A percentile compares a stretch with the other conserved stretches of the same genome.
phyloP scores from a whole-genome alignment of 2,329 filamentous ascomycete species.

The Cyphellophora europaea region DNA sequence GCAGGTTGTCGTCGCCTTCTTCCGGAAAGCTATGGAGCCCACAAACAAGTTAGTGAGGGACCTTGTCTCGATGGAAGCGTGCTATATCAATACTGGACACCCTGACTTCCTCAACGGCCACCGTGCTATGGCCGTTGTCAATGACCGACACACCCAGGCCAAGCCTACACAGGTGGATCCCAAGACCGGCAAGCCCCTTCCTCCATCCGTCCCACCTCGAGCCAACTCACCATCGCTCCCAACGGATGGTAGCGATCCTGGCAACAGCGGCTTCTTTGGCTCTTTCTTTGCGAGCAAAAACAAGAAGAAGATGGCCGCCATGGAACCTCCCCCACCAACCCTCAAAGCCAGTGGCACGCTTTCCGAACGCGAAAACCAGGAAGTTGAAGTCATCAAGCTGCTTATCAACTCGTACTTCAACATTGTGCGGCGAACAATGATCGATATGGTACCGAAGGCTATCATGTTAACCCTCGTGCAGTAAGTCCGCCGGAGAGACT shows the following conservation, averaged over 20 bases:
- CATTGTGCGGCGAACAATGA: constrained; percentile 97
- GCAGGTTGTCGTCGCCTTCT: constrained; percentile 81
- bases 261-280: constrained; percentile 82
- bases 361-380: constrained; percentile 86
- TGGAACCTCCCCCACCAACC: constrained; percentile 88
- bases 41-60: constrained; percentile 95
- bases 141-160: constrained; percentile 71
- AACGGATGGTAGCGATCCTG: constrained; percentile 37
- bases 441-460: constrained; percentile 98
- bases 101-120: constrained; percentile 97
- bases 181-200: constrained; percentile 93
- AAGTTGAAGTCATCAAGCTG: constrained; percentile 98
- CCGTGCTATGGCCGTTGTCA: constrained; percentile 94
- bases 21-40: constrained; percentile 97
- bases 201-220: constrained; percentile 56
- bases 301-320: constrained; percentile 99
- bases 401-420: constrained; percentile 96
- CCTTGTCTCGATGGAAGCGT: constrained; percentile 88
- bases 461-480: constrained; percentile 96
- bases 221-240: constrained; percentile 67
- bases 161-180: constrained; percentile 95
- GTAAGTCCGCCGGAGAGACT: too few relatives aligned
- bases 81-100: constrained; percentile 97
- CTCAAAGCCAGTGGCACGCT: constrained; percentile 91
- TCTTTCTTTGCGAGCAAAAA: constrained; percentile 99